Percentiles rank a stretch among this genome's conserved stretches.
phyloP scores from a whole-genome alignment of 331 rosid genomes.

The Cydonia oblonga region DNA sequence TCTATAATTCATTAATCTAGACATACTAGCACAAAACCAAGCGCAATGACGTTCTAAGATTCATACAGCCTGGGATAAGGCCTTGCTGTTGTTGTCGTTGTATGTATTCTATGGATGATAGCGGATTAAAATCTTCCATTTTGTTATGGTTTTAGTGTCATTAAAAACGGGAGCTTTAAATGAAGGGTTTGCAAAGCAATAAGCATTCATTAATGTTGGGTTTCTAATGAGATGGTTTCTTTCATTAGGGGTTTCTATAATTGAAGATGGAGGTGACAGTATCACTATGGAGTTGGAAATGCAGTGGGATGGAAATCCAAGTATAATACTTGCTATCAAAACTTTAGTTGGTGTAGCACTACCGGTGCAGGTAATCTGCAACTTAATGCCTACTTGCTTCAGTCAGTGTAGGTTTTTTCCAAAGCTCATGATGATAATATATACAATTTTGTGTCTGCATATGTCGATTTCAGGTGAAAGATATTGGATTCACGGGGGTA shows the following conservation, averaged over 20 bases:
- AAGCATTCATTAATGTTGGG: not conserved
- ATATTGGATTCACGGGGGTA: constrained; percentile 89
- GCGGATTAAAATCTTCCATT: not conserved
- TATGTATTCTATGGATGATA: not conserved
- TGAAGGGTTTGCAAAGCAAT: not conserved
- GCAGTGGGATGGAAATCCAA: constrained; percentile 98
- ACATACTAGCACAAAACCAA: not conserved
- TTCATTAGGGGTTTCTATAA: constrained; percentile 60
- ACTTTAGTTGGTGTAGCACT: constrained; percentile 71
- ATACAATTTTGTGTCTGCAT: not conserved
- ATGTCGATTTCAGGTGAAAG: constrained; percentile 55
- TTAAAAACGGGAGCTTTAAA: not conserved
- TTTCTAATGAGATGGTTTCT: constrained; percentile 14
- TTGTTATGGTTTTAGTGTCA: not conserved
- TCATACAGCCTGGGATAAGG: not conserved
- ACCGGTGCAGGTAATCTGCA: constrained; percentile 69
- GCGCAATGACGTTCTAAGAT: not conserved
- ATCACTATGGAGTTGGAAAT: constrained; percentile 84
- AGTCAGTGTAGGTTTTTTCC: not conserved
- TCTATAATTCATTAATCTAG: not conserved
- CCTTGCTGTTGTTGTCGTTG: no score
- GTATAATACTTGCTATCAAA: constrained; percentile 75
- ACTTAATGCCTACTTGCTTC: not conserved
- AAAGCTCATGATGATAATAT: not conserved
- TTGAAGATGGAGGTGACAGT: constrained; percentile 65